Evolutionary conservation across 2,329 filamentous ascomycete species (phyloP), one percentile per base, ranked within the genome.

Genomic region (Colletotrichum melonis): DNA sequence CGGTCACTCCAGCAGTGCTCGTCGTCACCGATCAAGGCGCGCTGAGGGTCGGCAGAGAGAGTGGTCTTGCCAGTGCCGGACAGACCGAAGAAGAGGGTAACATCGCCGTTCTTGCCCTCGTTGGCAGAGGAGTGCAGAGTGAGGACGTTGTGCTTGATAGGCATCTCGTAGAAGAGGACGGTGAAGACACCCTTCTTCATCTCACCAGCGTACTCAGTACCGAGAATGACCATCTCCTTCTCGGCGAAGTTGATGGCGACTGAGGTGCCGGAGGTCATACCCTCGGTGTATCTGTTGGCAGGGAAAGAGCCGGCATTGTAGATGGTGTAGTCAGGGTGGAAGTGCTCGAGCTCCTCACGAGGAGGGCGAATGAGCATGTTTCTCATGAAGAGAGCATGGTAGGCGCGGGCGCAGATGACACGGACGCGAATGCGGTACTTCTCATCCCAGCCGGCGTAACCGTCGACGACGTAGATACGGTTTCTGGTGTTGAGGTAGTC

Each of bases 211-310:
- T 99, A 99, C 88, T 99, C 97, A 46, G 97, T 99, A 84, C 97
- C 97, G 71, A 99, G 92, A 83, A 99, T 99, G 78, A 99, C 97
- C 97, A 99, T 99, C 90, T 99, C 97, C 92, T 98, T 98, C 82
- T 98, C 95, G 82, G 93, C 94, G 80, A 99, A 99, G 92, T 99
- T 99, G 89, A 99, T 97, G 78, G 97, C 93, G 65, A 99, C 96
- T 9, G 97, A 99, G 65, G 97, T 99, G 75, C 95, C 94, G 24
- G 97, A 98, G 80, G 97, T 99, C 97, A 99, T 99, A 81, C 97
- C 95, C 84, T 95, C 94, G 74, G 97, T 99, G 87, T 93, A 99
- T 86, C 96, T 92, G 89, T 99, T 99, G 82, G 97, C 97, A 59
- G 97, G 97, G 93, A 99, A 99, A 75, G 94, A 94, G 78, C 97